phyloP scores from a whole-genome alignment of 2,329 filamentous ascomycete genomes.

The Elsinoe australis region DNA sequence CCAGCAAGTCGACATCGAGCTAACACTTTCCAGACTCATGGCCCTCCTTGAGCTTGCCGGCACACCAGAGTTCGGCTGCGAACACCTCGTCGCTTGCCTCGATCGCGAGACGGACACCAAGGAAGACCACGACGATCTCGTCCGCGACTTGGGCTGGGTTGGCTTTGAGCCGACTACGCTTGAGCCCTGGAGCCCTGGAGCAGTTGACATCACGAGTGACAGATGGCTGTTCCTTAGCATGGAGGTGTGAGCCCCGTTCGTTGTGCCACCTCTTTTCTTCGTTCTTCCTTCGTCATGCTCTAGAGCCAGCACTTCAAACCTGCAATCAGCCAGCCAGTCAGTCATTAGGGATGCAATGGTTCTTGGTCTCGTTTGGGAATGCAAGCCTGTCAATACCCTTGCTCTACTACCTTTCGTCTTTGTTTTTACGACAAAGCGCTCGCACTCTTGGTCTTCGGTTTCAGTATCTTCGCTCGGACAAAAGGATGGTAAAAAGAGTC shows the following conservation, averaged over 20 bases:
- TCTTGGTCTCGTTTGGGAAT: too few relatives aligned
- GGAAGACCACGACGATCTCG: conserved; percentile 57
- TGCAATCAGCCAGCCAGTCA: too few relatives aligned
- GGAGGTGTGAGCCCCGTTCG: conserved; percentile 72
- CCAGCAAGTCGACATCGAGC: conserved; percentile 28
- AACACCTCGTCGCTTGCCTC: conserved; percentile 70
- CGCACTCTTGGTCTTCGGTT: too few relatives aligned
- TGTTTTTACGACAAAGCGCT: too few relatives aligned
- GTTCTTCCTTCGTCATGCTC: too few relatives aligned
- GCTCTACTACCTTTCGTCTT: not conserved
- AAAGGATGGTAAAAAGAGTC: not conserved
- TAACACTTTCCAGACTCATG: conserved; percentile 55
- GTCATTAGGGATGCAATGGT: too few relatives aligned
- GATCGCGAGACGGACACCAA: conserved; percentile 58
- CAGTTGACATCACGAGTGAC: conserved; percentile 56
- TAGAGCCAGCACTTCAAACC: too few relatives aligned
- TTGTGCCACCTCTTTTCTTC: too few relatives aligned
- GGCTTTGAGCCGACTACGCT: conserved; percentile 79
- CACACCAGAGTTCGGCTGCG: conserved; percentile 61
- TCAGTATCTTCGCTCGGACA: too few relatives aligned
- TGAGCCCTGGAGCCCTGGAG: conserved; percentile 59
- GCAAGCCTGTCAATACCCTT: too few relatives aligned
- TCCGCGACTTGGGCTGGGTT: conserved; percentile 85
- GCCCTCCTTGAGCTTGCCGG: conserved; percentile 83
- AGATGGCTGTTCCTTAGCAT: conserved; percentile 83